Evolutionary conservation across 495 filamentous ascomycete species (phyloP), one percentile per base, ranked within the genome.

Genomic region (Talaromyces thailandensis): DNA sequence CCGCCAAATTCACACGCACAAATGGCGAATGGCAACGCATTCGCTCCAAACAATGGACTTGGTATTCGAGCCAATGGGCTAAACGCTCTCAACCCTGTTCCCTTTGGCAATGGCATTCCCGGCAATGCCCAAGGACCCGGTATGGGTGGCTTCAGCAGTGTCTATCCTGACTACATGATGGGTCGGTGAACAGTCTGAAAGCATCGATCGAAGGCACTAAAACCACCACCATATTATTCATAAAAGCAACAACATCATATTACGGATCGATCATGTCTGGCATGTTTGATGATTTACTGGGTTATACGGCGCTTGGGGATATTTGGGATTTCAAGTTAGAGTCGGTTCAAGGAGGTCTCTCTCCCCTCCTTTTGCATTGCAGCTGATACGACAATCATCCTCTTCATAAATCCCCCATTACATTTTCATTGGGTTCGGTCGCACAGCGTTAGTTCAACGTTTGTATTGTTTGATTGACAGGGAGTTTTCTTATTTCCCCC

Each of bases 131-230:
- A 74, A 32, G 69, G 67, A 37, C 68, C 73, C 23, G 78, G 77
- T 65, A 63, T 78, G 68, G 76, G 78, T 50, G 75, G 74, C 53
- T 77, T 69, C 65, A 79, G 74, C 66, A 71, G 70, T 56, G 78
- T 75, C 62, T 83, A 82, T 72, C 81, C 80, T 56, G 80, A 82
- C 67, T 83, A 83, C 67, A 85, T 85, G 82, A 81, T 84, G 81
- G 82, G 82, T 65, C 79, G 81, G 63, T 85, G 74, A 73, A 63
- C 32, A 56, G 64, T 55, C 18, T n/a, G n/a, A n/a, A 52, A 63
- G 28, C 12, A 40, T 26, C n/a, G n/a, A 48, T 11, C 18, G 28
- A 60, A 37, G 40, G 25, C 21, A 40, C 14, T 37, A 59, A 21
- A 48, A 56, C 11, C 26, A 35, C 28, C n/a, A 31, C 12, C 29